Base-by-base conservation (phyloP, 2,329 filamentous ascomycete genomes). In the Penicillium italicum region DNA sequence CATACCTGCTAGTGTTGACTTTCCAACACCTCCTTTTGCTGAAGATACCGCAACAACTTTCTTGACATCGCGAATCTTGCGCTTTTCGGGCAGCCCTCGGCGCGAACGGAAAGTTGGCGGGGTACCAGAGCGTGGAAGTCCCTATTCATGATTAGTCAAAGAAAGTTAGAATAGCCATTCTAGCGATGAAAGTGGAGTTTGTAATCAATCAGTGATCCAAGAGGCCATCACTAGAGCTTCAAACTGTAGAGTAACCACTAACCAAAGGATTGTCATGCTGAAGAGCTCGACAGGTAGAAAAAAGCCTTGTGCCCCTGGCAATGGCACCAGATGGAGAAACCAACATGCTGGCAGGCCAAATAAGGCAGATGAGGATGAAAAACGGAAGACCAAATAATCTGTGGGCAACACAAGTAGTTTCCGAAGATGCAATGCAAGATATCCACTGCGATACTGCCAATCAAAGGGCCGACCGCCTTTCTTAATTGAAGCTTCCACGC, bases 1-100 rank as follows among this genome's bases (percentile, higher is more conserved):
- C 75, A 50, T 67, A 90, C 90, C 88, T 56, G 93, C 87, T 42
- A 97, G 86, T 8, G 94, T 99, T 64, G 91, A 96, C 72, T 99
- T 99, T 1, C 94, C 94, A 0, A 99, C 94, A n/a, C 94, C 94
- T 2, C 94, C 94, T 71, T 99, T 99, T 14, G 94, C 94, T 1
- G 92, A 97, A 4, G 91, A 96, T 14, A 99, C 90, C n/a, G 92
- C 91, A 56, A 99, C 85, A n/a, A 97, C 86, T 71, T 96, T 96
- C 62, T 85, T 83, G 24, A 99, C 93, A 71, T 92, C 86, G 26
- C 83, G 82, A 64, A 99, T 96, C 64, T 84, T 86, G 62, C 90
- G 84, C 67, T 88, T 87, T 65, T 91, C 84, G 0, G 94, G 93
- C 11, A 96, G 81, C 24, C 90, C 90, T 50, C 90, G 85, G 75